Evolutionary conservation across 129 eudicot species (phyloP).

Genomic region (Chrysanthemum makinoi): DNA sequence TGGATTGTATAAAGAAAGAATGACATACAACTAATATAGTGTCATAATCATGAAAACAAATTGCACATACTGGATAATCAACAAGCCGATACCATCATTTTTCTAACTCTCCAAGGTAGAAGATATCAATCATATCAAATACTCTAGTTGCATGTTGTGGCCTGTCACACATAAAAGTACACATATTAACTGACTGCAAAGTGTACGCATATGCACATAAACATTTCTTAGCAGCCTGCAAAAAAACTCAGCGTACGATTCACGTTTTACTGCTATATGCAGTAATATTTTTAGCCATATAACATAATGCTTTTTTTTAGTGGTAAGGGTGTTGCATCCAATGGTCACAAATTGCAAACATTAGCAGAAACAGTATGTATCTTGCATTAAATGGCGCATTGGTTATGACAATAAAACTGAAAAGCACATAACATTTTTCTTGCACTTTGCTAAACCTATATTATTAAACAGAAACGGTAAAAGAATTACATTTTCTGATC

Average conservation of each 20-base stretch:
- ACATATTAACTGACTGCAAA: not conserved
- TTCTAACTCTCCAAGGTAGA: constrained; percentile 66
- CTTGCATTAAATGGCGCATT: too few species aligned
- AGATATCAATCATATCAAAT: constrained; percentile 83
- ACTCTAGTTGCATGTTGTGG: constrained; percentile 94
- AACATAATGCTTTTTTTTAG: too few species aligned
- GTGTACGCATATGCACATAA: not conserved
- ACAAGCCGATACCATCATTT: constrained; percentile 25
- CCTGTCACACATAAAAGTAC: constrained; percentile 41
- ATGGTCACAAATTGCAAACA: too few species aligned
- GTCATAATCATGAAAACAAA: constrained; percentile 17
- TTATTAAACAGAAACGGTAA: not conserved
- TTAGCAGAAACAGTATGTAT: too few species aligned
- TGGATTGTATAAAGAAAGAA: not conserved
- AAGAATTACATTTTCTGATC: not conserved
- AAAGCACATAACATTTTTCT: too few species aligned
- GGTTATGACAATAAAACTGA: too few species aligned
- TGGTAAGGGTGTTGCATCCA: too few species aligned
- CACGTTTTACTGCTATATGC: too few species aligned
- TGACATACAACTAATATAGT: constrained; percentile 1
- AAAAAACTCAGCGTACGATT: too few species aligned
- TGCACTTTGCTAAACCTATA: not conserved
- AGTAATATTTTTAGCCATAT: too few species aligned
- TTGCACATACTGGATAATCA: constrained; percentile 17
- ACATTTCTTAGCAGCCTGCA: not conserved